These are phyloP conservation scores for Diplodia mutila DNA, from an alignment of 2,329 filamentous ascomycete species.

Conservation along the genomic window DNA sequence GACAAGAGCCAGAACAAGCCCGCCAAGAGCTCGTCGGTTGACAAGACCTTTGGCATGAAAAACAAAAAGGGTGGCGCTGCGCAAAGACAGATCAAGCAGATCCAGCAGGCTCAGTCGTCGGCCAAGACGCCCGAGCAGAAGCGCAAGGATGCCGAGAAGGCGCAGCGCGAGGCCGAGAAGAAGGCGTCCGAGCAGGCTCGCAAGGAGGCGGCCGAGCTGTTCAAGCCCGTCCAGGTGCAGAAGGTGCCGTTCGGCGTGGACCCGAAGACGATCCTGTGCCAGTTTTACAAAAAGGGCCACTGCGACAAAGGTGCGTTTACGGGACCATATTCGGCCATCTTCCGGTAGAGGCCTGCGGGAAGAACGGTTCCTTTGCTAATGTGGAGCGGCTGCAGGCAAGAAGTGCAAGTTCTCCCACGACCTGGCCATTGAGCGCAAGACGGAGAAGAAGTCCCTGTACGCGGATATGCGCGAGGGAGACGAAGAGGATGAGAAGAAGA, in stretches of 20 bases:
- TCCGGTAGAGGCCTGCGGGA: background rate
- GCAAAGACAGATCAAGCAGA: conserved; percentile 86
- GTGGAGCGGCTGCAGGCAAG: conserved; percentile 52
- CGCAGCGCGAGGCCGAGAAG: conserved; percentile 81
- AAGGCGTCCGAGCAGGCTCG: conserved; percentile 83
- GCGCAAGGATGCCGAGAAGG: conserved; percentile 69
- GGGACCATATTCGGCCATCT: too few relatives aligned
- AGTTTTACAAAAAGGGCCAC: conserved; percentile 95
- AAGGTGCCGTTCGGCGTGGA: conserved; percentile 98
- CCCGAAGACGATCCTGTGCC: conserved; percentile 94
- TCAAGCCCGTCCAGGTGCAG: conserved; percentile 93
- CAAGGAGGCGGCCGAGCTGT: conserved; percentile 76
- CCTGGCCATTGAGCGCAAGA: conserved; percentile 83
- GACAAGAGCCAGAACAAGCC: conserved; percentile 58
- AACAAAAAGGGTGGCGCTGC: conserved; percentile 96
- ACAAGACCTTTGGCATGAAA: conserved; percentile 99
- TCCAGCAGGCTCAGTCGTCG: conserved; percentile 72
- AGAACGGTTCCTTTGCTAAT: background rate
- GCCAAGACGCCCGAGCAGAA: conserved; percentile 88
- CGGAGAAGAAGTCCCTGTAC: conserved; percentile 90
- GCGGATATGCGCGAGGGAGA: conserved; percentile 77
- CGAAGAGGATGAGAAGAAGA: conserved; percentile 74
- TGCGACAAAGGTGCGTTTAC: conserved; percentile 76
- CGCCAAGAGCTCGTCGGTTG: conserved; percentile 70
- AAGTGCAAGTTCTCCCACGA: conserved; percentile 99